Percentiles rank a stretch among this genome's conserved stretches.
phyloP scores from a whole-genome alignment of 257 asterid genomes.

The Fraxinus anomala region DNA sequence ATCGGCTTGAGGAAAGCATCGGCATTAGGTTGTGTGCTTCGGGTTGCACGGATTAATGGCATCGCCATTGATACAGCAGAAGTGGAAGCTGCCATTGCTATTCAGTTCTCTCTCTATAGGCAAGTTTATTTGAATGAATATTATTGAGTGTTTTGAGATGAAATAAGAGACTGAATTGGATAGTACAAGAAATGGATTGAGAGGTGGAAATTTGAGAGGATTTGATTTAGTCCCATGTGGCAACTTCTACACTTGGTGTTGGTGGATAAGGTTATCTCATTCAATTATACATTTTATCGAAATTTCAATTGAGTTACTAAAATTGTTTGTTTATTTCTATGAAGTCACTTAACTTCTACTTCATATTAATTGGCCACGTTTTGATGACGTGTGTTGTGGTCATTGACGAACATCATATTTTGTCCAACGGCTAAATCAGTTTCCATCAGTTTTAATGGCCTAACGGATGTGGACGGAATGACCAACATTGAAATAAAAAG shows the following conservation, averaged over 20 bases:
- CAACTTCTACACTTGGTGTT: constrained; percentile 31
- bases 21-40: constrained; percentile 28
- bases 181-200: too few species aligned
- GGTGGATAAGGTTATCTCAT: constrained; percentile 58
- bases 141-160: constrained; percentile 19
- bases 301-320: not conserved
- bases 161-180: constrained; percentile 12
- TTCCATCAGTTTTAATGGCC: too few species aligned
- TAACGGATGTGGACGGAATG: too few species aligned
- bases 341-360: too few species aligned
- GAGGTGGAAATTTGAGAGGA: constrained; percentile 40
- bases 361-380: too few species aligned
- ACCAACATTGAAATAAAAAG: too few species aligned
- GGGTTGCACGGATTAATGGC: constrained; percentile 40
- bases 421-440: too few species aligned
- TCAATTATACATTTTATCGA: not conserved
- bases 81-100: constrained; percentile 49
- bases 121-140: not conserved
- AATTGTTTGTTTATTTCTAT: too few species aligned
- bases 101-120: not conserved
- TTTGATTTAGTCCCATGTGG: constrained; percentile 41
- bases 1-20: constrained; percentile 51
- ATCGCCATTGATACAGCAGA: constrained; percentile 53
- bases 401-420: too few species aligned
- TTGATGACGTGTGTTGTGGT: too few species aligned